Evolutionary conservation across 1,284 basidiomycete genomes (phyloP).

Genomic region (Hemileia vastatrix): DNA sequence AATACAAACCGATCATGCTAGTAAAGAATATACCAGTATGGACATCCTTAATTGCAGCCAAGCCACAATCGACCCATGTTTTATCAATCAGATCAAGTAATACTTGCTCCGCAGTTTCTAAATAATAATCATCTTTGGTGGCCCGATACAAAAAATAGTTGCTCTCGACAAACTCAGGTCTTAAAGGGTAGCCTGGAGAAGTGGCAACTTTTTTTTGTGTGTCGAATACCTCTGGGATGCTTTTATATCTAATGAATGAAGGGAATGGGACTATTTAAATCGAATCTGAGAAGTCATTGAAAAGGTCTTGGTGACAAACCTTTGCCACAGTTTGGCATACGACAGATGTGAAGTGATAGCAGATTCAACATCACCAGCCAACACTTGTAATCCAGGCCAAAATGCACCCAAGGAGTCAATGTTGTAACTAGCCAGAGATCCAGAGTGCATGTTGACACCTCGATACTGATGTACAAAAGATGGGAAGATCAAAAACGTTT

Average conservation of each 20-base stretch:
- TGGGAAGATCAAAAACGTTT: background rate
- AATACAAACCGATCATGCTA: background rate
- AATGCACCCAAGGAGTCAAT: conserved; percentile 78
- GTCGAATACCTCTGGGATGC: conserved; percentile 22
- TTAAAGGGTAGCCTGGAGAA: conserved; percentile 30
- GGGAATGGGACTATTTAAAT: background rate
- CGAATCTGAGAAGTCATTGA: background rate
- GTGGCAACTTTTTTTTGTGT: conserved; percentile 11
- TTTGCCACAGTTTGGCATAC: conserved; percentile 48
- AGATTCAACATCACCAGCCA: conserved; percentile 77
- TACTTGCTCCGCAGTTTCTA: conserved; percentile 75
- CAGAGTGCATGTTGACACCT: conserved; percentile 64
- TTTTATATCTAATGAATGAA: conserved; percentile 15
- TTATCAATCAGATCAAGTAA: conserved; percentile 63
- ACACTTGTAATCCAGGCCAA: conserved; percentile 77
- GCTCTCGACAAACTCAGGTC: conserved; percentile 74
- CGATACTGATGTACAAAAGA: conserved; percentile 54
- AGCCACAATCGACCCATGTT: conserved; percentile 70
- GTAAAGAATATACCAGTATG: conserved; percentile 53
- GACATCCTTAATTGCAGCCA: conserved; percentile 69
- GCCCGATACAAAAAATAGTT: conserved; percentile 90
- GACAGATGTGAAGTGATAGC: conserved; percentile 75
- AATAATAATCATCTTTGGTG: conserved; percentile 78
- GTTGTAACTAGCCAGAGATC: conserved; percentile 58
- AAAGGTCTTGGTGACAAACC: background rate